Percentiles rank a stretch among this genome's conserved stretches.
phyloP scores from a whole-genome alignment of 345 rosid species.

The Arabis hirsuta region DNA sequence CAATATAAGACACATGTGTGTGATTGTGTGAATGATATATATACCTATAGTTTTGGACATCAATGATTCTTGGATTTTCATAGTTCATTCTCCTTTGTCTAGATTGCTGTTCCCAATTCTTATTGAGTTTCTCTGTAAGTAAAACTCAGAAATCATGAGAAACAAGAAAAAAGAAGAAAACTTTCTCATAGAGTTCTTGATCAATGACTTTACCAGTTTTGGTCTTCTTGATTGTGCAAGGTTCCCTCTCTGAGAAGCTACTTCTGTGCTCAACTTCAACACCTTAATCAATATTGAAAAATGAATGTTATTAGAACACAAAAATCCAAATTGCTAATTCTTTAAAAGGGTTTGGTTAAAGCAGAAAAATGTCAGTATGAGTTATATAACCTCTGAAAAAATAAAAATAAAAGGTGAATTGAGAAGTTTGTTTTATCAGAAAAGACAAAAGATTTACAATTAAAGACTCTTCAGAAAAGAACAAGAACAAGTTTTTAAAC shows the following conservation, averaged over 20 bases:
- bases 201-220: slow-evolving; percentile 67
- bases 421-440: slow-evolving; percentile 30
- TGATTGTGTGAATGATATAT: background rate
- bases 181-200: background rate
- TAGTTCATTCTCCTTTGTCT: slow-evolving; percentile 85
- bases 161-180: background rate
- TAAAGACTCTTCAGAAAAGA: slow-evolving; percentile 11
- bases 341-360: slow-evolving; percentile 22
- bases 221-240: slow-evolving; percentile 78
- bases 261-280: slow-evolving; percentile 68
- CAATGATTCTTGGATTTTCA: slow-evolving; percentile 90
- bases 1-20: background rate
- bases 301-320: background rate
- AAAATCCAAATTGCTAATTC: slow-evolving; percentile 16
- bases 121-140: slow-evolving; percentile 76
- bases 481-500: slow-evolving; percentile 31
- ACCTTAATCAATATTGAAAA: slow-evolving; percentile 44
- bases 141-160: slow-evolving; percentile 31
- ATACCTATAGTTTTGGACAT: slow-evolving; percentile 94
- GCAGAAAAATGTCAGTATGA: slow-evolving; percentile 18
- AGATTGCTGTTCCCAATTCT: slow-evolving; percentile 65
- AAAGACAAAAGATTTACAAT: slow-evolving; percentile 34
- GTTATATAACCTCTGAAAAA: background rate
- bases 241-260: slow-evolving; percentile 83
- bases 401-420: background rate